These are phyloP conservation scores for Botrytis sinoallii DNA, from an alignment of 2,329 filamentous ascomycete species.

Conservation along the genomic window DNA sequence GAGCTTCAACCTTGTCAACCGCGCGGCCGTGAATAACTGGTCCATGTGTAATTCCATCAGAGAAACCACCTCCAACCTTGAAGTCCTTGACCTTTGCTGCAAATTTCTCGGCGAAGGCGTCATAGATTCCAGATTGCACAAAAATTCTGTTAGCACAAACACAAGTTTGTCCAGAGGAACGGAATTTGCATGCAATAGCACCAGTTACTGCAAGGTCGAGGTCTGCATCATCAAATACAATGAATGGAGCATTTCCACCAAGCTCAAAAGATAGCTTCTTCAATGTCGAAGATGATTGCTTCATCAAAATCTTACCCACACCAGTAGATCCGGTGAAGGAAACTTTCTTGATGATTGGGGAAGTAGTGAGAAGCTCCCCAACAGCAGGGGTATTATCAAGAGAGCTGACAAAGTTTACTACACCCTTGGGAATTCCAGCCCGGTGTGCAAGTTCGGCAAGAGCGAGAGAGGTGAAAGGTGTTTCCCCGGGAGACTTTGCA, in stretches of 20 bases:
- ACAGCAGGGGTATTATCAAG: constrained; percentile 76
- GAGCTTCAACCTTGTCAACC: constrained; percentile 71
- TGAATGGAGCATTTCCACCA: constrained; percentile 92
- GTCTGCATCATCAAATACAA: constrained; percentile 94
- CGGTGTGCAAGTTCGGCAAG: constrained; percentile 81
- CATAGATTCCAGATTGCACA: constrained; percentile 75
- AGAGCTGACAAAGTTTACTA: constrained; percentile 84
- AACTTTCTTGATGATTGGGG: constrained; percentile 77
- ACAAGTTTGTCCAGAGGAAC: constrained; percentile 92
- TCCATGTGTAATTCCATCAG: constrained; percentile 69
- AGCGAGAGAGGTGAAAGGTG: constrained; percentile 85
- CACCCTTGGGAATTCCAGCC: constrained; percentile 85
- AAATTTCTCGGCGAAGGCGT: constrained; percentile 66
- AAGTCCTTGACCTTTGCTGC: constrained; percentile 70
- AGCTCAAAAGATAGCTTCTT: constrained; percentile 87
- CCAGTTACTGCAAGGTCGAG: constrained; percentile 80
- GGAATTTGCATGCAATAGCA: constrained; percentile 85
- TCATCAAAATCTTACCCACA: constrained; percentile 77
- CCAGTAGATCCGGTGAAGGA: constrained; percentile 84
- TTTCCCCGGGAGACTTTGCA: constrained; percentile 86
- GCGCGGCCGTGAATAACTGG: constrained; percentile 84
- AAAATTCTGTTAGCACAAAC: constrained; percentile 85
- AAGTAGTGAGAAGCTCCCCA: constrained; percentile 72
- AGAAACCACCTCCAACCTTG: constrained; percentile 73
- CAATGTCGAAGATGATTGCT: constrained; percentile 76